These are phyloP conservation scores for Chalciporus sp. DNA, from an alignment of 1,284 basidiomycete species.

Conservation along the genomic window DNA sequence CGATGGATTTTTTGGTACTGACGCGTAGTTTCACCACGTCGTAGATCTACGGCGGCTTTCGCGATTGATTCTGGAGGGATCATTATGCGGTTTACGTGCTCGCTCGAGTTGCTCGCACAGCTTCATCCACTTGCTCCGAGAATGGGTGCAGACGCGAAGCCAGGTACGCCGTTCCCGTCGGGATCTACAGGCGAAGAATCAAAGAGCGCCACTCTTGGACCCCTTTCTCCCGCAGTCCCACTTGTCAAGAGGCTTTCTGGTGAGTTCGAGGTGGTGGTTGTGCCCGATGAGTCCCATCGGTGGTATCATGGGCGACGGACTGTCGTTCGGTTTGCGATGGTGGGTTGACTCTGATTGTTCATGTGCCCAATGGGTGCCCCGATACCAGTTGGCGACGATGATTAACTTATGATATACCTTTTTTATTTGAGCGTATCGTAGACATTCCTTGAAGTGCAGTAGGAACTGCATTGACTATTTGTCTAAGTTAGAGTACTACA, in stretches of 20 bases:
- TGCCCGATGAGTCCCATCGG: conserved; percentile 52
- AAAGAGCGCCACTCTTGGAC: background rate
- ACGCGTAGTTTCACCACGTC: background rate
- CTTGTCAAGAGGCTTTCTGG: conserved; percentile 43
- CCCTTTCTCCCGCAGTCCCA: conserved; percentile 9
- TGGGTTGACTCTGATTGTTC: no score
- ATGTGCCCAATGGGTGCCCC: no score
- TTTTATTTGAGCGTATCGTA: no score
- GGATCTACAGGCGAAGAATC: no score
- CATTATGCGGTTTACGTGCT: conserved; percentile 42
- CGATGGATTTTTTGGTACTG: background rate
- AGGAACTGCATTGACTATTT: no score
- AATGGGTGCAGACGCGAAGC: no score
- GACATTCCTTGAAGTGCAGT: no score
- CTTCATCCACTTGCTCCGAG: conserved; percentile 18
- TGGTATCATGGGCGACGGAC: conserved; percentile 54
- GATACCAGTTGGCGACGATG: no score
- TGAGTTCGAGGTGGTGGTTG: conserved; percentile 51
- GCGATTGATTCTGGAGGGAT: conserved; percentile 40
- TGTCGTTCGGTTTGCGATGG: conserved; percentile 44
- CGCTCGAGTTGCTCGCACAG: conserved; percentile 37
- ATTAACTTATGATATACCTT: no score
- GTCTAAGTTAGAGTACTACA: no score
- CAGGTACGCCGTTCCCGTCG: no score
- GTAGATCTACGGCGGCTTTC: conserved; percentile 36